phyloP scores from a whole-genome alignment of 441 rosid genomes.

The Pelargonium hybrid region DNA sequence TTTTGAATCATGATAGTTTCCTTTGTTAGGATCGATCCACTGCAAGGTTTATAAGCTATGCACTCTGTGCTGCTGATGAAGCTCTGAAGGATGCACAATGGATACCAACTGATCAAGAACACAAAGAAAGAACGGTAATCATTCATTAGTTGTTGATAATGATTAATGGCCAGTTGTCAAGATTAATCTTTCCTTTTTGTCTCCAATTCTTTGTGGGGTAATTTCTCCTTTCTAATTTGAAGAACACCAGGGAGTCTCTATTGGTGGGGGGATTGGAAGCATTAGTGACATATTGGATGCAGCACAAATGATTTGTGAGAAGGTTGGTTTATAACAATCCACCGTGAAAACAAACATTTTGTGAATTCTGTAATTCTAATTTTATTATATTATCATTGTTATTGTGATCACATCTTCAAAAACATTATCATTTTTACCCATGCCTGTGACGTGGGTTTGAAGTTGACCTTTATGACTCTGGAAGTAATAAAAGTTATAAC shows the following conservation, averaged over 20 bases:
- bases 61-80: conserved; percentile 85
- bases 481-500: conserved; percentile 14
- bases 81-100: conserved; percentile 77
- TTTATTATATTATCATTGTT: not conserved
- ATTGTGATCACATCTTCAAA: not conserved
- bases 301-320: conserved; percentile 79
- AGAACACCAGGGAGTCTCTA: conserved; percentile 75
- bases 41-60: conserved; percentile 76
- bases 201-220: not conserved
- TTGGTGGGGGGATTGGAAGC: conserved; percentile 93
- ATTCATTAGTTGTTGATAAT: conserved; percentile 7
- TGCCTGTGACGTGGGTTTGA: not conserved
- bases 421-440: not conserved
- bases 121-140: conserved; percentile 70
- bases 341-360: not conserved
- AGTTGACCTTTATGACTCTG: conserved; percentile 9
- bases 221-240: conserved; percentile 20
- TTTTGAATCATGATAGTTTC: conserved; percentile 5
- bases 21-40: conserved; percentile 52
- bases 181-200: conserved; percentile 3
- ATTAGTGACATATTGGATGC: conserved; percentile 74
- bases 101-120: conserved; percentile 53
- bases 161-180: not conserved
- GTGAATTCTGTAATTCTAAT: not conserved
- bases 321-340: conserved; percentile 34